A percentile compares a stretch with the other conserved stretches of the same genome.
Conservation (phyloP, 192 early-diverging fungal genomes). For the Coemansia sp. region DNA sequence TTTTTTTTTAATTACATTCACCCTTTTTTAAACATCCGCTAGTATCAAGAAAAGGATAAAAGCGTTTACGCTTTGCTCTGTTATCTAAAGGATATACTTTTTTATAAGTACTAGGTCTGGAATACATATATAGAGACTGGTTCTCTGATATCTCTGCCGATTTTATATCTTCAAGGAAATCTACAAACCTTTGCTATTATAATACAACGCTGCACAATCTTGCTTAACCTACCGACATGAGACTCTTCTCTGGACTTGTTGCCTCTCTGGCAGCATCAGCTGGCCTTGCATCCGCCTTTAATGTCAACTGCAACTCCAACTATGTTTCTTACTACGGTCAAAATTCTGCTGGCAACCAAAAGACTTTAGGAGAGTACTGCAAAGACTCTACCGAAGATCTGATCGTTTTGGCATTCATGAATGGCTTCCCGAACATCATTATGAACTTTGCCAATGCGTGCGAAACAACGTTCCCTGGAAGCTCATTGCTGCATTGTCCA, state of each 20-base stretch:
- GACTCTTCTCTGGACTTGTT: conserved; percentile 7
- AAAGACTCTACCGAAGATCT: conserved; percentile 62
- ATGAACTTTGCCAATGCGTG: conserved; percentile 68
- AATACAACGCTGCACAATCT: too few relatives aligned
- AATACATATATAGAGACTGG: not conserved
- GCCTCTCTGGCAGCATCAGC: conserved; percentile 9
- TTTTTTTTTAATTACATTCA: too few relatives aligned
- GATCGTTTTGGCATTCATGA: conserved; percentile 66
- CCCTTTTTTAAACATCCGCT: not conserved
- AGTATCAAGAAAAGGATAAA: not conserved
- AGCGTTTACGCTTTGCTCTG: not conserved
- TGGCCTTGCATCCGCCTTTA: conserved; percentile 23
- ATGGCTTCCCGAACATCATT: conserved; percentile 57
- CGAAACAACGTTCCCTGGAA: conserved; percentile 59
- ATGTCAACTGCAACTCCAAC: conserved; percentile 50
- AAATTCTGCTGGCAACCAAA: conserved; percentile 53
- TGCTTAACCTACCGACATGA: conserved; percentile 8
- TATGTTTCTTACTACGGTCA: conserved; percentile 55
- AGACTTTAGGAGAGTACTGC: conserved; percentile 60
- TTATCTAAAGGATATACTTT: not conserved
- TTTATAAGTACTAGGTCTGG: not conserved
- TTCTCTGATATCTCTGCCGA: not conserved
- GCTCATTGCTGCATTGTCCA: conserved; percentile 61
- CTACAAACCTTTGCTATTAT: not conserved
- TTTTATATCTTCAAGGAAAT: not conserved